These are phyloP conservation scores for Pichia sp. DNA, from an alignment of 1,139 yeast genomes.

Conservation along the genomic window DNA sequence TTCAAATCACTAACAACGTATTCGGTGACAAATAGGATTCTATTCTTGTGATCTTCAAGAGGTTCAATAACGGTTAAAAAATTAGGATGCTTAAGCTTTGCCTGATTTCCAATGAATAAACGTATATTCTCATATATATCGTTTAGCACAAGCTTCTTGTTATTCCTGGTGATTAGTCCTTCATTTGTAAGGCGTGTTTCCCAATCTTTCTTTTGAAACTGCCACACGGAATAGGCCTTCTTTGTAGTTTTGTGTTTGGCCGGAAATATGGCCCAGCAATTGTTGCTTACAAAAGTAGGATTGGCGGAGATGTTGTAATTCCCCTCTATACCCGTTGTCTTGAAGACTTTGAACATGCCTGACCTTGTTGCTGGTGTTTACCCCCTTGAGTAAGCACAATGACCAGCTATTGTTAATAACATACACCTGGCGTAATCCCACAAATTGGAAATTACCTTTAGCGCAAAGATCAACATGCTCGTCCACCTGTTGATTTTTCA, in stretches of 20 bases:
- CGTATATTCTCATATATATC: slow-evolving; percentile 38
- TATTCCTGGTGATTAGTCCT: slow-evolving; percentile 42
- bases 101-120: slow-evolving; percentile 61
- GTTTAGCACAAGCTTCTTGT: slow-evolving; percentile 27
- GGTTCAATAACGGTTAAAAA: slow-evolving; percentile 79
- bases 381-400: not conserved
- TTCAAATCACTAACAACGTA: slow-evolving; percentile 59
- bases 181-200: slow-evolving; percentile 52
- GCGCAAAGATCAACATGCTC: not conserved
- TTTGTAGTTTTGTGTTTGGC: slow-evolving; percentile 66
- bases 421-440: not conserved
- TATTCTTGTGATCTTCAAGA: slow-evolving; percentile 75
- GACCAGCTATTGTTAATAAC: not conserved
- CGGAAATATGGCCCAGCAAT: slow-evolving; percentile 83
- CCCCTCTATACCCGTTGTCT: slow-evolving; percentile 60
- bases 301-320: slow-evolving; percentile 69
- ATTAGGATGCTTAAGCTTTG: slow-evolving; percentile 85
- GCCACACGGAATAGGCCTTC: slow-evolving; percentile 70
- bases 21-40: slow-evolving; percentile 82
- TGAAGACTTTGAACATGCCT: slow-evolving; percentile 33
- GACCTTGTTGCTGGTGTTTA: not conserved
- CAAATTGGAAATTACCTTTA: not conserved
- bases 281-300: slow-evolving; percentile 62
- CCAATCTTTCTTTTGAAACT: slow-evolving; percentile 77
- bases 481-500: not conserved